A percentile compares a stretch with the other conserved stretches of the same genome.
phyloP scores from a whole-genome alignment of 2,329 filamentous ascomycete species.

The Onygenales sp. region DNA sequence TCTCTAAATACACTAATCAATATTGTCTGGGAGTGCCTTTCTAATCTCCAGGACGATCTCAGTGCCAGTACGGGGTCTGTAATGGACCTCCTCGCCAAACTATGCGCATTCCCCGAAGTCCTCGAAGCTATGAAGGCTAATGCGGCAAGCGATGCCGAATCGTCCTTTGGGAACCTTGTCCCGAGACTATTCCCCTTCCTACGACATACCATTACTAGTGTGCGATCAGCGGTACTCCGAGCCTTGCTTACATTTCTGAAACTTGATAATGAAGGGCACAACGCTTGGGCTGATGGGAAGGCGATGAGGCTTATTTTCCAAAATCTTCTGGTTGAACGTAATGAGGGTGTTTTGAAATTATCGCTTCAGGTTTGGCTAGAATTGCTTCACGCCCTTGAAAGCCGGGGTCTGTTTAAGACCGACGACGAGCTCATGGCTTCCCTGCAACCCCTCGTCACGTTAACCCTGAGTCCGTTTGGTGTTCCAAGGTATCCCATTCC shows the following conservation, averaged over 20 bases:
- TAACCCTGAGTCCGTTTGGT: slow-evolving; percentile 85
- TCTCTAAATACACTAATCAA: slow-evolving; percentile 75
- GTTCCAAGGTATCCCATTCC: slow-evolving; percentile 83
- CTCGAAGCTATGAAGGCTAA: slow-evolving; percentile 89
- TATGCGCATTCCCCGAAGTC: slow-evolving; percentile 90
- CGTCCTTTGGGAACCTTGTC: slow-evolving; percentile 86
- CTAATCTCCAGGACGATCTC: slow-evolving; percentile 91
- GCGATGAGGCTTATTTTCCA: slow-evolving; percentile 86
- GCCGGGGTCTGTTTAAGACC: slow-evolving; percentile 53
- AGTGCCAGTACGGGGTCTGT: slow-evolving; percentile 96
- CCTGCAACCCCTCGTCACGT: slow-evolving; percentile 68
- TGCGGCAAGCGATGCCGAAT: slow-evolving; percentile 69
- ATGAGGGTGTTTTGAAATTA: slow-evolving; percentile 68
- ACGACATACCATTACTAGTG: slow-evolving; percentile 91
- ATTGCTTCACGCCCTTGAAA: slow-evolving; percentile 58
- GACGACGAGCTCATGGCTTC: slow-evolving; percentile 65
- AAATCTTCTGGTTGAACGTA: slow-evolving; percentile 87
- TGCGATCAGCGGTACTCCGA: slow-evolving; percentile 84
- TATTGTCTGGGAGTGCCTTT: slow-evolving; percentile 95
- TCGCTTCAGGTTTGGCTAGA: slow-evolving; percentile 83
- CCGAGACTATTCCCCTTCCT: slow-evolving; percentile 93
- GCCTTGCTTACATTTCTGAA: slow-evolving; percentile 88
- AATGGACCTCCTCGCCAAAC: slow-evolving; percentile 93
- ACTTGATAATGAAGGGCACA: slow-evolving; percentile 67
- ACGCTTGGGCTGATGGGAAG: slow-evolving; percentile 86